Evolutionary conservation across 2,329 filamentous ascomycete genomes (phyloP).

Genomic region (Aspergillus eucalypticola): DNA sequence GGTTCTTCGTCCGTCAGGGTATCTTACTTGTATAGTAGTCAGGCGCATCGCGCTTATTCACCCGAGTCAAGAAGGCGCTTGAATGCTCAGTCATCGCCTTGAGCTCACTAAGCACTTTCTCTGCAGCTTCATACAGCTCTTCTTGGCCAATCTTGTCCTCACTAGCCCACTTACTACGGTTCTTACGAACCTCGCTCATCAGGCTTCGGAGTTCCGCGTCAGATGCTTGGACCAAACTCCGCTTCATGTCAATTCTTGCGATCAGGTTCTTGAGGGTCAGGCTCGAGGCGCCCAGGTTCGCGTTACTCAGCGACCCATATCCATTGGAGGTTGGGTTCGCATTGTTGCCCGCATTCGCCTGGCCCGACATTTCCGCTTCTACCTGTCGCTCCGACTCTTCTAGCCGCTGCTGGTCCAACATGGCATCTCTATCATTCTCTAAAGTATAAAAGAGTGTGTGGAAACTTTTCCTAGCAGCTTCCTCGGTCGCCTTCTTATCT

Average conservation of each 20-base stretch:
- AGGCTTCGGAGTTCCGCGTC: conserved; percentile 88
- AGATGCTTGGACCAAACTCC: conserved; percentile 84
- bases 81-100: conserved; percentile 98
- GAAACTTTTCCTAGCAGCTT: conserved; percentile 85
- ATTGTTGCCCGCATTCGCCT: conserved; percentile 56
- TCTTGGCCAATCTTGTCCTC: conserved; percentile 97
- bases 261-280: conserved; percentile 96
- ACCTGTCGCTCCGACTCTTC: conserved; percentile 96
- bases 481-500: conserved; percentile 85
- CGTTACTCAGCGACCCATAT: conserved; percentile 86
- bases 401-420: conserved; percentile 95
- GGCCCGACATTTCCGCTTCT: conserved; percentile 85
- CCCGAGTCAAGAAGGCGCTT: conserved; percentile 87
- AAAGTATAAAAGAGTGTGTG: conserved; percentile 93
- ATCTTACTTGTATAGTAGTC: conserved; percentile 87
- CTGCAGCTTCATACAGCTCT: conserved; percentile 92
- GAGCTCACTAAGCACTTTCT: conserved; percentile 94
- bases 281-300: conserved; percentile 93
- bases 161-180: conserved; percentile 97
- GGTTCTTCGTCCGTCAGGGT: neutral
- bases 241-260: conserved; percentile 89
- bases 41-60: conserved; percentile 95
- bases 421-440: conserved; percentile 91
- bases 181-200: conserved; percentile 97
- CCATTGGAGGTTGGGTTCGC: conserved; percentile 60